Conservation (phyloP, 352 stramenopile genomes). For the Globisporangium viniferum region DNA sequence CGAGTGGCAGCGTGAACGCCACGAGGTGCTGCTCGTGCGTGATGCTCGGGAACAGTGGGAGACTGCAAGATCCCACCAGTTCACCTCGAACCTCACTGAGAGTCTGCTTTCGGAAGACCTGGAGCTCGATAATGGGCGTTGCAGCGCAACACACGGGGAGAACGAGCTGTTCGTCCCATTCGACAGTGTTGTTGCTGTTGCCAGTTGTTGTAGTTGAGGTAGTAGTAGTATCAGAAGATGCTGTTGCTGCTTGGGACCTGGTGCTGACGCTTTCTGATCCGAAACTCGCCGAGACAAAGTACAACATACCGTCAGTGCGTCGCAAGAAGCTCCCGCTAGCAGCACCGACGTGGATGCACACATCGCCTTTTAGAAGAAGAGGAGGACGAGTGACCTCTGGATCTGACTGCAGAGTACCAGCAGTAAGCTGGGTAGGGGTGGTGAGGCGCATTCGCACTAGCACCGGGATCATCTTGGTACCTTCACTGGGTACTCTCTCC, state of each 20-base stretch:
- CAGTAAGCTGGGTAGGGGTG: neutral
- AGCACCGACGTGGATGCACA: constrained; percentile 7
- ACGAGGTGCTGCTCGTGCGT: constrained; percentile 27
- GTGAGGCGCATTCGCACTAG: constrained; percentile 3
- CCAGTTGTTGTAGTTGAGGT: neutral
- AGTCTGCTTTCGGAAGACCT: constrained; percentile 15
- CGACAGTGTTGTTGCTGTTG: constrained; percentile 8
- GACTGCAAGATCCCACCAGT: constrained; percentile 21
- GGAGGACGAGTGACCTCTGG: neutral
- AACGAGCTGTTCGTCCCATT: constrained; percentile 35
- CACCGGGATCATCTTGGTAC: constrained; percentile 7
- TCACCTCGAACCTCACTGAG: neutral
- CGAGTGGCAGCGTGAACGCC: constrained; percentile 28
- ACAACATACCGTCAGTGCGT: neutral
- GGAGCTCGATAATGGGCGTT: constrained; percentile 24
- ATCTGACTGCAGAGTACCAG: no score
- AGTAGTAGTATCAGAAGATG: neutral
- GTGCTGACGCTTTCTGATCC: neutral
- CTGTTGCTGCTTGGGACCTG: neutral
- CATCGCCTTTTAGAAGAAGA: constrained; percentile 2
- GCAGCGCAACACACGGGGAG: constrained; percentile 16
- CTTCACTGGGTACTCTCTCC: no score
- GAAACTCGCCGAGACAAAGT: neutral
- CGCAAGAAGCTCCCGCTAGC: constrained; percentile 7
- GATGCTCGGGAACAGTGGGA: constrained; percentile 29